A percentile compares a stretch with the other conserved stretches of the same genome.
These are phyloP conservation scores for Wallacemonas sp. DNA, from an alignment of 208 protist species.

Conservation along the genomic window DNA sequence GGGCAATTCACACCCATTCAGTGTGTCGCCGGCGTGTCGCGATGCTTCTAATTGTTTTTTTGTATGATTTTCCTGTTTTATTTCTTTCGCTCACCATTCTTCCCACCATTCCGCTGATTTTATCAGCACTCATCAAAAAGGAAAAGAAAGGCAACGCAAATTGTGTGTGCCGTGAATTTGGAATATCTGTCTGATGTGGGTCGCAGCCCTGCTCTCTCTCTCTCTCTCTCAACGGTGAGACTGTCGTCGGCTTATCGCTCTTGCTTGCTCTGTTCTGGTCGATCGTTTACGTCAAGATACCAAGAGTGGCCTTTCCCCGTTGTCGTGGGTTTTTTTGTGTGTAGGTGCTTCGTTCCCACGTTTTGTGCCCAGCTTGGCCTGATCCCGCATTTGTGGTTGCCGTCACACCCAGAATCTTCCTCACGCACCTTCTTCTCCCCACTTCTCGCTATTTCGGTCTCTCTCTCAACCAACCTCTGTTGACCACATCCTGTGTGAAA, in stretches of 20 bases:
- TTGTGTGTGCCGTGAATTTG: not conserved
- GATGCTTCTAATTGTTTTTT: not conserved
- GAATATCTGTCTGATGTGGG: not conserved
- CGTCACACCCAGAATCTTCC: not conserved
- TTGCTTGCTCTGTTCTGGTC: too few relatives aligned
- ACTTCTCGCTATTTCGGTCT: not conserved
- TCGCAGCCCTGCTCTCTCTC: not conserved
- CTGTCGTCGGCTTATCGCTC: not conserved
- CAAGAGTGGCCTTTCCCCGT: too few relatives aligned
- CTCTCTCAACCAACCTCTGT: not conserved
- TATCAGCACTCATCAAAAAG: not conserved
- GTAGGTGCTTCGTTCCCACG: not conserved
- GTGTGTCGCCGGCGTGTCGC: too few relatives aligned
- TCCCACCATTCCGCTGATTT: not conserved
- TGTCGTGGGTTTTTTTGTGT: too few relatives aligned
- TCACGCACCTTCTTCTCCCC: not conserved
- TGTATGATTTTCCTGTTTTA: slow-evolving; percentile 12
- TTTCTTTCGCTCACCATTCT: slow-evolving; percentile 17
- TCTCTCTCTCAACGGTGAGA: not conserved
- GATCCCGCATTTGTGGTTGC: not conserved
- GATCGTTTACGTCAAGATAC: too few relatives aligned
- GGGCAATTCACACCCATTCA: too few relatives aligned
- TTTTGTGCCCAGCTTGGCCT: too few relatives aligned
- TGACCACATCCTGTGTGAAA: not conserved
- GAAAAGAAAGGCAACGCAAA: not conserved